Conservation (phyloP, 176 grass and related monocot genomes). For the Aegilops bicornis region DNA sequence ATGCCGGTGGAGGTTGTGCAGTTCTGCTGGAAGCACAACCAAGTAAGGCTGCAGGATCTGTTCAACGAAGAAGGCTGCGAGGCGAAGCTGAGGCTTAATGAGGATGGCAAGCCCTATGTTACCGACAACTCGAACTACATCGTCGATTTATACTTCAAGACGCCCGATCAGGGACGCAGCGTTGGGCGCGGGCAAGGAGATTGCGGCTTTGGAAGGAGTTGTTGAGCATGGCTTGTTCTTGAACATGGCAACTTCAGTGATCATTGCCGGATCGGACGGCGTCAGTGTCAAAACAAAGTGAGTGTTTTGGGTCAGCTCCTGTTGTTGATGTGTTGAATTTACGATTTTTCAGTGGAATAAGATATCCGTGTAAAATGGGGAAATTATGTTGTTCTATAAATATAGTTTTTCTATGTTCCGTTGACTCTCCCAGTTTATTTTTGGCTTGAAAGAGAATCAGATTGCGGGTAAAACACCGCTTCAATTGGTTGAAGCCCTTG, state of each 20-base stretch:
- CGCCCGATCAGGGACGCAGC: slow-evolving; percentile 94
- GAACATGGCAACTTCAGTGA: slow-evolving; percentile 87
- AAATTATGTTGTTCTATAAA: slow-evolving; percentile 39
- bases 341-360: slow-evolving; percentile 20
- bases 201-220: slow-evolving; percentile 80
- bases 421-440: background rate
- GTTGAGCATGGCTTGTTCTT: slow-evolving; percentile 94
- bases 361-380: slow-evolving; percentile 27
- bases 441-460: background rate
- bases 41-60: slow-evolving; percentile 67
- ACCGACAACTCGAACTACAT: slow-evolving; percentile 87
- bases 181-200: slow-evolving; percentile 64
- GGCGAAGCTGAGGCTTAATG: slow-evolving; percentile 74
- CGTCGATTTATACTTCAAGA: slow-evolving; percentile 92
- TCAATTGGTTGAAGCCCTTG: slow-evolving; percentile 3
- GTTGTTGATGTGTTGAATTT: slow-evolving; percentile 14
- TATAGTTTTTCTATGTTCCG: background rate
- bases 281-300: slow-evolving; percentile 84
- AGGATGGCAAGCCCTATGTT: slow-evolving; percentile 71
- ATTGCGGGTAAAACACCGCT: background rate
- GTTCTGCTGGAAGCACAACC: slow-evolving; percentile 98
- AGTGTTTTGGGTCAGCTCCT: slow-evolving; percentile 18
- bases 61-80: slow-evolving; percentile 82
- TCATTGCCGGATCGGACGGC: slow-evolving; percentile 87
- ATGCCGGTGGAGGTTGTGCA: slow-evolving; percentile 99